A percentile compares a stretch with the other conserved stretches of the same genome.
Evolutionary conservation across 2,329 filamentous ascomycete genomes (phyloP).

Genomic region (Pseudocercospora cruenta): DNA sequence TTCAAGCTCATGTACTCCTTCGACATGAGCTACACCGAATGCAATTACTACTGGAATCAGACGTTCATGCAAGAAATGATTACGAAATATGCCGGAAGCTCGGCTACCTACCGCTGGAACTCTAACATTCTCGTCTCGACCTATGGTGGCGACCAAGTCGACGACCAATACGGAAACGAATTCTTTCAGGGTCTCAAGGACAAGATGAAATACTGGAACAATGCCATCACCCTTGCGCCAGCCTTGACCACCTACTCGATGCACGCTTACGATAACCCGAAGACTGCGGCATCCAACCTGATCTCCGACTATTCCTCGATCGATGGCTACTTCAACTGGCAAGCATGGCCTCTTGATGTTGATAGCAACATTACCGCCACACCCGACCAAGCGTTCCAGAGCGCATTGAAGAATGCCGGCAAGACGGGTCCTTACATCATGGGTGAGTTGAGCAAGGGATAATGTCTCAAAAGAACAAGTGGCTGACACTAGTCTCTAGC

Average conservation of each 20-base stretch:
- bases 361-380: conserved; percentile 38
- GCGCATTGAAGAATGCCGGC: conserved; percentile 38
- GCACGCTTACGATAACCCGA: conserved; percentile 34
- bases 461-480: conserved; percentile 27
- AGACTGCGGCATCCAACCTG: conserved; percentile 32
- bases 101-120: conserved; percentile 43
- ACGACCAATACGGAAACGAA: conserved; percentile 39
- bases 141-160: conserved; percentile 40
- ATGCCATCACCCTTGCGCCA: conserved; percentile 41
- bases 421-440: conserved; percentile 45
- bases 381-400: conserved; percentile 42
- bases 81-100: conserved; percentile 37
- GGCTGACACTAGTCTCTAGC: conserved; percentile 34
- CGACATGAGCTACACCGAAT: conserved; percentile 44
- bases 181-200: conserved; percentile 43
- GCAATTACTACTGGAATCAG: conserved; percentile 43
- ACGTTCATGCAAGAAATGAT: conserved; percentile 42
- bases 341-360: conserved; percentile 43
- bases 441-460: conserved; percentile 37
- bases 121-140: conserved; percentile 43
- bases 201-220: conserved; percentile 35
- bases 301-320: conserved; percentile 40
- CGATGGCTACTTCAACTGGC: conserved; percentile 46
- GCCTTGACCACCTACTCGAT: conserved; percentile 41
- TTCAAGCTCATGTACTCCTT: conserved; percentile 46